These are phyloP conservation scores for Pseudogymnoascus sp. DNA, from an alignment of 2,329 filamentous ascomycete species.

Conservation along the genomic window DNA sequence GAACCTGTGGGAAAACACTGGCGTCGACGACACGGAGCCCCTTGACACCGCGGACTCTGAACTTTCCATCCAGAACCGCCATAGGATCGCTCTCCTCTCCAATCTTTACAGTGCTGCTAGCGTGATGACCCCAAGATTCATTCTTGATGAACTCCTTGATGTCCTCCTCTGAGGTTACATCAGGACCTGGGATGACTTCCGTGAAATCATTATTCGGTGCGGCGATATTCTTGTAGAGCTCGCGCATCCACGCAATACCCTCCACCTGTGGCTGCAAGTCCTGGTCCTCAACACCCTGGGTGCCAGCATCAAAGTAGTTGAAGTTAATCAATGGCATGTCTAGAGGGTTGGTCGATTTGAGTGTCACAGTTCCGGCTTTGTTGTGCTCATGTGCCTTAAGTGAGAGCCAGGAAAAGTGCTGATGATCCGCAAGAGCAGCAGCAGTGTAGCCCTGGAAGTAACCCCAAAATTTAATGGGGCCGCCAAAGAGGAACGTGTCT, in stretches of 20 bases:
- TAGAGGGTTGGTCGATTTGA: constrained; percentile 52
- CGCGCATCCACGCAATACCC: constrained; percentile 5
- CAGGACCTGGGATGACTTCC: background rate
- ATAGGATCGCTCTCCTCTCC: constrained; percentile 42
- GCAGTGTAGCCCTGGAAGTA: constrained; percentile 35
- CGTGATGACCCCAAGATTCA: constrained; percentile 48
- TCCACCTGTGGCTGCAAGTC: constrained; percentile 12
- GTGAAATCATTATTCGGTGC: background rate
- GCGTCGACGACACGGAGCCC: constrained; percentile 48
- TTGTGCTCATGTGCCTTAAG: constrained; percentile 58
- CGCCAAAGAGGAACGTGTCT: constrained; percentile 29
- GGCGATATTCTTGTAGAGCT: constrained; percentile 8
- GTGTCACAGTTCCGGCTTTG: constrained; percentile 48
- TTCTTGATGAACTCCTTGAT: constrained; percentile 40
- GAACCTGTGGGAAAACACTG: constrained; percentile 42
- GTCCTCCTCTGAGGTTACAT: constrained; percentile 33
- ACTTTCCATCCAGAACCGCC: constrained; percentile 44
- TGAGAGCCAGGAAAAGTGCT: constrained; percentile 33
- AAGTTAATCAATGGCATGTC: constrained; percentile 55
- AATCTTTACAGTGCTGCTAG: constrained; percentile 45
- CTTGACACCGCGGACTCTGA: constrained; percentile 42
- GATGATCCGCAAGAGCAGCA: constrained; percentile 28
- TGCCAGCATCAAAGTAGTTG: constrained; percentile 42
- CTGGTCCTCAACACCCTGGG: constrained; percentile 5
- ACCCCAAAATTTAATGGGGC: constrained; percentile 28